These are phyloP conservation scores for Nothophaeocryptopus gaeumannii DNA, from an alignment of 2,329 filamentous ascomycete genomes.

Conservation along the genomic window DNA sequence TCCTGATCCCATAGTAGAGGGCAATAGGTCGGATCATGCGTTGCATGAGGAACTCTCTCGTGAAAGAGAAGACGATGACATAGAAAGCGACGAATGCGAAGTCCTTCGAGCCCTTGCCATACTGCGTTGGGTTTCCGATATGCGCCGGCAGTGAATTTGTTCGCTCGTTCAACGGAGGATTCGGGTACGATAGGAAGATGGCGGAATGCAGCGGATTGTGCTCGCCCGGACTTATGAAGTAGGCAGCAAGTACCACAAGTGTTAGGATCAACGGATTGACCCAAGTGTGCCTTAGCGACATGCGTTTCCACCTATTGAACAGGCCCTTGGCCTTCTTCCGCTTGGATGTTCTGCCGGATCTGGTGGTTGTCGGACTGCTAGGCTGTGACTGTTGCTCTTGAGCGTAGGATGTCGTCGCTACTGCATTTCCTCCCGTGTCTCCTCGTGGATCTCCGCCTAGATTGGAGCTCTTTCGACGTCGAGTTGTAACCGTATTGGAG, in stretches of 20 bases:
- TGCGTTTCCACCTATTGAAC: constrained; percentile 46
- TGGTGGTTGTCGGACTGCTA: constrained; percentile 17
- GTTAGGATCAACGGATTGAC: constrained; percentile 67
- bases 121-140: constrained; percentile 53
- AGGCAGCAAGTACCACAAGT: constrained; percentile 61
- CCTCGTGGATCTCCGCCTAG: constrained; percentile 53
- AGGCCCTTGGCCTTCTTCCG: constrained; percentile 45
- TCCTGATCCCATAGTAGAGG: constrained; percentile 64
- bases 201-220: constrained; percentile 77
- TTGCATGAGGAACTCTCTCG: constrained; percentile 95
- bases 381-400: constrained; percentile 6
- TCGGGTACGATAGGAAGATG: constrained; percentile 85
- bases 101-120: constrained; percentile 86
- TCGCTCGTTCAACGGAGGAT: constrained; percentile 41
- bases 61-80: constrained; percentile 84
- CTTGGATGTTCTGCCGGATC: constrained; percentile 41
- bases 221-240: constrained; percentile 70
- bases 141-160: constrained; percentile 47
- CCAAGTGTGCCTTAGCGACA: constrained; percentile 57
- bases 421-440: constrained; percentile 50
- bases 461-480: constrained; percentile 35
- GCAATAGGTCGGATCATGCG: constrained; percentile 77
- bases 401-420: constrained; percentile 43
- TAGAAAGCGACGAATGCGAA: constrained; percentile 87
- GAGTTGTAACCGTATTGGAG: constrained; percentile 14